Evolutionary conservation across 495 filamentous ascomycete species (phyloP).

Genomic region (Thermochaetoides thermophila): DNA sequence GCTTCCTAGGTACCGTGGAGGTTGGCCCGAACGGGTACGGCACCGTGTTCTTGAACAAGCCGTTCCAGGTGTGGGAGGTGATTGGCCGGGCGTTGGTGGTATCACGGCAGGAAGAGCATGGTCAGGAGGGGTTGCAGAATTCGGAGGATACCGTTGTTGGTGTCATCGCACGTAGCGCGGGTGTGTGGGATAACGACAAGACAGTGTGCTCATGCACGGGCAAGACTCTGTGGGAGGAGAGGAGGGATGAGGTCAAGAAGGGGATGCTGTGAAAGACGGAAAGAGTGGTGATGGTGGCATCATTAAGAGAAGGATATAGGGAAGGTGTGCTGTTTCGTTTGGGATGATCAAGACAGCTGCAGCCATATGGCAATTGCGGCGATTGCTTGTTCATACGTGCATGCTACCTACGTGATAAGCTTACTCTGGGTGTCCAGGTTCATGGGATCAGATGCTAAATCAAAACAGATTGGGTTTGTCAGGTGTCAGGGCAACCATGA

Average conservation of each 20-base stretch:
- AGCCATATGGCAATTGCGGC: too few relatives aligned
- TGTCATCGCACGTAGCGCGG: conserved; percentile 85
- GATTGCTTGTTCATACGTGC: too few relatives aligned
- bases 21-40: conserved; percentile 56
- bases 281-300: background rate
- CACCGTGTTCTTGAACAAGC: conserved; percentile 61
- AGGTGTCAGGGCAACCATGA: too few relatives aligned
- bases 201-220: conserved; percentile 88
- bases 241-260: conserved; percentile 71
- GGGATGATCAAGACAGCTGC: too few relatives aligned
- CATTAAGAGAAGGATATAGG: background rate
- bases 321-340: too few relatives aligned
- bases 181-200: conserved; percentile 98
- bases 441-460: too few relatives aligned
- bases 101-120: conserved; percentile 40
- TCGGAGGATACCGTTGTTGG: conserved; percentile 76
- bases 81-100: conserved; percentile 85
- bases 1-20: conserved; percentile 57
- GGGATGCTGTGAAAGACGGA: conserved; percentile 52
- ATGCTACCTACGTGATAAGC: too few relatives aligned
- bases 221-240: conserved; percentile 96
- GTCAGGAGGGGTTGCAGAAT: conserved; percentile 40
- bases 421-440: too few relatives aligned
- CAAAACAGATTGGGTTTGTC: too few relatives aligned
- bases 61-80: conserved; percentile 85